phyloP scores from a whole-genome alignment of 352 stramenopile genomes.

The Globisporangium orthogonon region DNA sequence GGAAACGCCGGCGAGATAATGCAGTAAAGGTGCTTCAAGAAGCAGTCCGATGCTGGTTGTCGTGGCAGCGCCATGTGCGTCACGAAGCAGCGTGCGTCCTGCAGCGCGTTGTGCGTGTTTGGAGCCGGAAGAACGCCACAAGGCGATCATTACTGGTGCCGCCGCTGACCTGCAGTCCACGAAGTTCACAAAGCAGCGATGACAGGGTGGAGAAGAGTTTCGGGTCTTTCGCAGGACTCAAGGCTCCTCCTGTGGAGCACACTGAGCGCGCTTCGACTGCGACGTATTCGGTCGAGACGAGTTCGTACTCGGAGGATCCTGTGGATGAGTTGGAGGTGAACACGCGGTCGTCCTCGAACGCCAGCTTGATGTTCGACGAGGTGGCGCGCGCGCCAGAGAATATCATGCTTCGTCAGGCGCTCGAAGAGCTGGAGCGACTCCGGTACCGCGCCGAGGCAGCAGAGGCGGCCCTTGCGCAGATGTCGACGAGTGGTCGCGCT shows the following conservation, averaged over 20 bases:
- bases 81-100: slow-evolving; percentile 21
- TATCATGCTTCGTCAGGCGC: slow-evolving; percentile 33
- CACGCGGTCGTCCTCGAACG: slow-evolving; percentile 7
- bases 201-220: slow-evolving; percentile 5
- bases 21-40: slow-evolving; percentile 33
- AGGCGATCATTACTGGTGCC: neutral
- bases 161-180: neutral
- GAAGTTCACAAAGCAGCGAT: slow-evolving; percentile 1
- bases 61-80: slow-evolving; percentile 13
- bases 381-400: slow-evolving; percentile 15
- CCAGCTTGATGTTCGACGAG: slow-evolving; percentile 10
- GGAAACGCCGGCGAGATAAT: slow-evolving; percentile 21
- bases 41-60: slow-evolving; percentile 25
- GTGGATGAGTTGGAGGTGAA: slow-evolving; percentile 13
- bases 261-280: slow-evolving; percentile 13
- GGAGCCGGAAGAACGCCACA: slow-evolving; percentile 11
- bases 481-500: slow-evolving; percentile 6
- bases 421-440: slow-evolving; percentile 48
- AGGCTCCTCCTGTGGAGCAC: slow-evolving; percentile 4
- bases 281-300: slow-evolving; percentile 15
- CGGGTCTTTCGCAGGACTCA: neutral
- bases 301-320: slow-evolving; percentile 14
- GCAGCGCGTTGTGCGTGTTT: slow-evolving; percentile 24
- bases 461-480: slow-evolving; percentile 43
- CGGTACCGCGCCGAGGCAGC: slow-evolving; percentile 51